phyloP scores from a whole-genome alignment of 2,329 filamentous ascomycete species.

The Rutstroemia sp. region DNA sequence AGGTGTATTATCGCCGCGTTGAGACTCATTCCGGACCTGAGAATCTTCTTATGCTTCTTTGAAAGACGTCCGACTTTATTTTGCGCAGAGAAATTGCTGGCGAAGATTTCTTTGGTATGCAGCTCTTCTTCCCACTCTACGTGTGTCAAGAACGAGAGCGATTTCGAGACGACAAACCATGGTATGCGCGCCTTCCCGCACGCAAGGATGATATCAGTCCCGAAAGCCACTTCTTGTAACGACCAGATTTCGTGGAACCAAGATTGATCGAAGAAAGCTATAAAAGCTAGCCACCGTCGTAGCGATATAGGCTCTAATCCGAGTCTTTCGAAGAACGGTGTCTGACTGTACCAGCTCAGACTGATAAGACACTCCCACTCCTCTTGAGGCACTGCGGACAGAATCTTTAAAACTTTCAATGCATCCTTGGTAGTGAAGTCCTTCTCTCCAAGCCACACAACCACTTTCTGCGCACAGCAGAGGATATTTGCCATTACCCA shows the following conservation, averaged over 20 bases:
- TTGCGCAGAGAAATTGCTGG: background rate
- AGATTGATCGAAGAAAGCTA: slow-evolving; percentile 4
- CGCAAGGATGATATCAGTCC: background rate
- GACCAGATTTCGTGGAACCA: slow-evolving; percentile 3
- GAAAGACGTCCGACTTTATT: background rate
- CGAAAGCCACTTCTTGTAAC: background rate
- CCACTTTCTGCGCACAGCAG: slow-evolving; percentile 5
- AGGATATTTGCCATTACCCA: slow-evolving; percentile 12
- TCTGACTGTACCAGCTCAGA: background rate
- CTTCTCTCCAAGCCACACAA: slow-evolving; percentile 12
- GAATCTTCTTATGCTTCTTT: background rate
- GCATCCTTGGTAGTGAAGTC: slow-evolving; percentile 2
- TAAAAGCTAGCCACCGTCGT: background rate
- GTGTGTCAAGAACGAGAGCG: background rate
- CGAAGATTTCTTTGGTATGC: background rate
- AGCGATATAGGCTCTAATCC: background rate
- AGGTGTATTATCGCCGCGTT: slow-evolving; percentile 2
- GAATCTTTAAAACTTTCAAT: background rate
- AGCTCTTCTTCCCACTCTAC: background rate
- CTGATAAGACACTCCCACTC: background rate
- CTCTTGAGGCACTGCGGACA: background rate
- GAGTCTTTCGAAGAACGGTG: background rate
- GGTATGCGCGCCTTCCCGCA: background rate
- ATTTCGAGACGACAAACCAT: background rate
- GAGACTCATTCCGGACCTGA: background rate